Conservation (phyloP, 108 stramenopile species). For the Skeletonema potamos region DNA sequence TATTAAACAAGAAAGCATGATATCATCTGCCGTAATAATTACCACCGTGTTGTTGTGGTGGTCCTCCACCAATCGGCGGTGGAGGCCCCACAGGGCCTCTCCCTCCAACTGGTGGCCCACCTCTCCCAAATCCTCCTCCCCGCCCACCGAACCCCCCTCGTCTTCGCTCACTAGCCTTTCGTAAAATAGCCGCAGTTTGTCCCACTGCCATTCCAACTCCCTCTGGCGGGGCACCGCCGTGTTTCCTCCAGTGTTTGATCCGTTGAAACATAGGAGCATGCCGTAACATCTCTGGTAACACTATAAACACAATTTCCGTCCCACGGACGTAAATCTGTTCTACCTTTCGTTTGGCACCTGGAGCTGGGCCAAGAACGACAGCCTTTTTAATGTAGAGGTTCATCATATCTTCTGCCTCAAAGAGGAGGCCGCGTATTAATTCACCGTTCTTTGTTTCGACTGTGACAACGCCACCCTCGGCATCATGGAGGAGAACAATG, state of each 20-base stretch:
- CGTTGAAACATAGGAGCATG: conserved; percentile 92
- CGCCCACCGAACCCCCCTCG: conserved; percentile 62
- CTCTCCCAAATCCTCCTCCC: conserved; percentile 58
- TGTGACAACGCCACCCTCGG: conserved; percentile 82
- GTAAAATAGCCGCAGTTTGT: conserved; percentile 87
- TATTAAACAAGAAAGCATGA: background rate
- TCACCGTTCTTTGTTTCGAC: conserved; percentile 87
- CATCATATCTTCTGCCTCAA: conserved; percentile 92
- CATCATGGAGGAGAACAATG: conserved; percentile 87
- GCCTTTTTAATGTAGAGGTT: conserved; percentile 88
- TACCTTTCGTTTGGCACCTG: conserved; percentile 68
- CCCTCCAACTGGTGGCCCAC: conserved; percentile 49
- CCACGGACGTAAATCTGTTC: conserved; percentile 84
- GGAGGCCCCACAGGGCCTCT: conserved; percentile 31
- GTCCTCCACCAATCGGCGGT: conserved; percentile 32
- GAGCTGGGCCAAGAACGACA: conserved; percentile 55
- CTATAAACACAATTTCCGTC: conserved; percentile 83
- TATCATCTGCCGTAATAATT: conserved; percentile 33
- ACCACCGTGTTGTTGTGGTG: background rate
- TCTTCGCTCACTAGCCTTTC: conserved; percentile 82
- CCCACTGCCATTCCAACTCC: conserved; percentile 87
- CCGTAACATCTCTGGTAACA: conserved; percentile 81
- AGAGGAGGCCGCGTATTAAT: conserved; percentile 80
- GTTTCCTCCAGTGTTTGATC: conserved; percentile 88
- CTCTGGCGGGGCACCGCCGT: conserved; percentile 91